Percentiles rank a stretch among this genome's conserved stretches.
Conservation (phyloP, 1,139 yeast species). For the Protomyces arabidopsidicola region DNA sequence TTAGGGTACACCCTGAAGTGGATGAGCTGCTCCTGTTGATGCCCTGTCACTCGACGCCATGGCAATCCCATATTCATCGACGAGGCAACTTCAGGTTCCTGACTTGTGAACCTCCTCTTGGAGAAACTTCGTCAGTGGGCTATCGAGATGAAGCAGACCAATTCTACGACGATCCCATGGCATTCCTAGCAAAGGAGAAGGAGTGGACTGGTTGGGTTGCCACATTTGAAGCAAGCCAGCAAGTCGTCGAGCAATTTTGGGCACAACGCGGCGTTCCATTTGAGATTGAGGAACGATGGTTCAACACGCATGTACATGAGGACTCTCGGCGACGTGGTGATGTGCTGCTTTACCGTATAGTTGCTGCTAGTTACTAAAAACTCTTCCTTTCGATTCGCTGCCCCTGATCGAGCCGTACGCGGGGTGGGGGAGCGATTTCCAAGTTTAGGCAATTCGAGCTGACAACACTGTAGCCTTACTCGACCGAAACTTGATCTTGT, state of each 20-base stretch:
- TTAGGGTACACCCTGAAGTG: conserved; percentile 47
- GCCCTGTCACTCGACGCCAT: conserved; percentile 97
- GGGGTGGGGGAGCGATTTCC: no score
- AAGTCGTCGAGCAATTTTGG: conserved; percentile 39
- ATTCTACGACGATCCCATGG: conserved; percentile 62
- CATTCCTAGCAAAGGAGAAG: conserved; percentile 49
- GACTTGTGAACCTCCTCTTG: conserved; percentile 87
- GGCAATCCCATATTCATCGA: conserved; percentile 77
- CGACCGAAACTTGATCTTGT: no score
- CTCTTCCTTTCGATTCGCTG: no score
- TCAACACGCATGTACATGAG: conserved; percentile 83
- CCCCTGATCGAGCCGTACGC: no score
- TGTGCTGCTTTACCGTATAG: conserved; percentile 54
- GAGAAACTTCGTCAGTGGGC: conserved; percentile 22
- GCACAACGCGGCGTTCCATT: conserved; percentile 6
- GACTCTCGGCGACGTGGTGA: conserved; percentile 78
- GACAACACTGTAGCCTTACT: no score
- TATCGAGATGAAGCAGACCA: conserved; percentile 85
- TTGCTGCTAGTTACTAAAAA: no score
- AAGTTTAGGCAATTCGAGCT: no score
- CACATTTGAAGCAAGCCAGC: conserved; percentile 59
- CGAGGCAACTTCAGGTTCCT: conserved; percentile 58
- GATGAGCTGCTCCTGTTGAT: conserved; percentile 66
- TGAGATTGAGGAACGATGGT: conserved; percentile 48
- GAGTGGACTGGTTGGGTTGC: conserved; percentile 51